Percentiles rank a stretch among this genome's conserved stretches.
Evolutionary conservation across 2,329 filamentous ascomycete genomes (phyloP).

Genomic region (Aspergillus neoniger): DNA sequence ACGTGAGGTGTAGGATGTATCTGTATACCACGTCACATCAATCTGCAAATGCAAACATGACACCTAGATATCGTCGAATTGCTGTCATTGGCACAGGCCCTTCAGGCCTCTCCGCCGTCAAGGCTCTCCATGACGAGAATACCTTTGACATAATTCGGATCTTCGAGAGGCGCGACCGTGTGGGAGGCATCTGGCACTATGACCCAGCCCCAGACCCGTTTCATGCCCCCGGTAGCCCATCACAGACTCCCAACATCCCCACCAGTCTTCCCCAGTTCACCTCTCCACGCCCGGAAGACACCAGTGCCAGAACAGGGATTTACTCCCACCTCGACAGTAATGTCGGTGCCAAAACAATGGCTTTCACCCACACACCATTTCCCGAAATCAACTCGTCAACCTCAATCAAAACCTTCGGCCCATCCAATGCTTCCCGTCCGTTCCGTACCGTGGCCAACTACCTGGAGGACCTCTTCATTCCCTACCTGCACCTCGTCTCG

Average conservation of each 20-base stretch:
- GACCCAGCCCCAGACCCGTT: constrained; percentile 31
- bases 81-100: constrained; percentile 16
- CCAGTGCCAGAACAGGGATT: constrained; percentile 27
- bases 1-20: not conserved
- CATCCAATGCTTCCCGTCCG: constrained; percentile 27
- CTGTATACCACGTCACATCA: no score
- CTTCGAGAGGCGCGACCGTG: constrained; percentile 34
- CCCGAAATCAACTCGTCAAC: constrained; percentile 26
- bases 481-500: constrained; percentile 30
- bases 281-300: constrained; percentile 20
- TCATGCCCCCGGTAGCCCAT: constrained; percentile 6
- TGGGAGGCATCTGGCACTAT: constrained; percentile 36
- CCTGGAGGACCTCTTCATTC: constrained; percentile 28
- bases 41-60: not conserved
- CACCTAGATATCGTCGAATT: constrained; percentile 9
- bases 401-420: constrained; percentile 23
- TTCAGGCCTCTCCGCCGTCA: constrained; percentile 7
- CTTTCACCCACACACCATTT: constrained; percentile 31
- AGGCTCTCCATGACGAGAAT: constrained; percentile 34
- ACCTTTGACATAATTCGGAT: constrained; percentile 34
- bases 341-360: constrained; percentile 30
- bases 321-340: constrained; percentile 32
- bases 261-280: constrained; percentile 22
- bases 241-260: constrained; percentile 14
- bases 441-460: constrained; percentile 27